A percentile compares a stretch with the other conserved stretches of the same genome.
phyloP scores from a whole-genome alignment of 352 stramenopile species.

The Pythium rishiriense region DNA sequence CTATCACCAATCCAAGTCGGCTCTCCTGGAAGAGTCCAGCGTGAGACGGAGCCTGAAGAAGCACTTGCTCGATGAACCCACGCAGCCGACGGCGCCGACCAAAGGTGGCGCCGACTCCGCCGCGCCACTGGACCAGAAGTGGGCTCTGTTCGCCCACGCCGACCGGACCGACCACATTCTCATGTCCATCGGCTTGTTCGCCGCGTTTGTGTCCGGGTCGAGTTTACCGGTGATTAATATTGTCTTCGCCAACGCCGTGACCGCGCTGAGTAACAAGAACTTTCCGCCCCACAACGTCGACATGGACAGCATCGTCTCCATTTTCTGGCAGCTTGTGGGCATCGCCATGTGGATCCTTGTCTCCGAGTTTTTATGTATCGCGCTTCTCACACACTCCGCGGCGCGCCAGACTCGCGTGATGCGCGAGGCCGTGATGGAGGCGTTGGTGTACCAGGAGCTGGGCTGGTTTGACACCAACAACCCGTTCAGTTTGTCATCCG shows the following conservation, averaged over 20 bases:
- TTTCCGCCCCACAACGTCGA: conserved; percentile 25
- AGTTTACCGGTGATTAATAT: conserved; percentile 28
- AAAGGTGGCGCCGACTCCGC: background rate
- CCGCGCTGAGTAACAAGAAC: conserved; percentile 23
- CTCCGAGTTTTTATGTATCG: conserved; percentile 27
- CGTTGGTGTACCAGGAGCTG: conserved; percentile 25
- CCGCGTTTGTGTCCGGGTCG: conserved; percentile 24
- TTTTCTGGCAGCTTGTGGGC: conserved; percentile 22
- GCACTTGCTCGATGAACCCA: conserved; percentile 17
- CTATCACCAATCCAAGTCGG: background rate
- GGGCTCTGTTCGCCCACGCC: conserved; percentile 29
- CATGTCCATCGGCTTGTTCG: conserved; percentile 22
- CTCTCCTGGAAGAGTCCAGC: conserved; percentile 6
- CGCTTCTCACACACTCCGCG: conserved; percentile 26
- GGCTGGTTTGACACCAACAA: conserved; percentile 21
- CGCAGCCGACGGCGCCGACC: background rate
- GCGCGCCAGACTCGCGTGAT: conserved; percentile 27
- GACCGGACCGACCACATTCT: conserved; percentile 26
- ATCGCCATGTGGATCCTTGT: conserved; percentile 29
- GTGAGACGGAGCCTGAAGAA: conserved; percentile 7
- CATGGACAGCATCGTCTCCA: conserved; percentile 25
- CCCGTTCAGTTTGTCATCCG: conserved; percentile 39
- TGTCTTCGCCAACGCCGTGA: conserved; percentile 28
- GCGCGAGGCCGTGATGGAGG: conserved; percentile 25
- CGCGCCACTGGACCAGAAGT: conserved; percentile 2